A percentile compares a stretch with the other conserved stretches of the same genome.
These are phyloP conservation scores for Solanum sitiens DNA, from an alignment of 257 asterid species.

Conservation along the genomic window DNA sequence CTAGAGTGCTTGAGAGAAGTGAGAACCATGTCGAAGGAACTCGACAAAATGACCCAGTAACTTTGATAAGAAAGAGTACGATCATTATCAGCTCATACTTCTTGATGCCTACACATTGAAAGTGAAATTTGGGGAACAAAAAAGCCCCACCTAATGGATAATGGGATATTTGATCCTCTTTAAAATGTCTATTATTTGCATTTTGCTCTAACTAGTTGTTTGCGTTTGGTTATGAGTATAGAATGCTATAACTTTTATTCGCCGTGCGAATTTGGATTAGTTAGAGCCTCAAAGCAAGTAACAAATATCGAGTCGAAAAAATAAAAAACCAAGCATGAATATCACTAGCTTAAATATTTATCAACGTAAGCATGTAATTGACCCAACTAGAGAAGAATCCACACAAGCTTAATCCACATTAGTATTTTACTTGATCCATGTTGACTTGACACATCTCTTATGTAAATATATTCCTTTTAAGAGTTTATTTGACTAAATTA, in stretches of 20 bases:
- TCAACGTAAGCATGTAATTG: background rate
- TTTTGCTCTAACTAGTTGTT: background rate
- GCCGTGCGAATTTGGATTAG: background rate
- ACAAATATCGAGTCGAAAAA: background rate
- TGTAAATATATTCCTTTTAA: too few species aligned
- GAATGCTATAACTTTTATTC: too few species aligned
- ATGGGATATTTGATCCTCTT: background rate
- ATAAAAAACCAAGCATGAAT: background rate
- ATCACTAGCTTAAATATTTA: background rate
- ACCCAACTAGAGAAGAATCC: background rate
- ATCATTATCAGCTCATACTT: conserved; percentile 39
- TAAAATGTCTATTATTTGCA: background rate
- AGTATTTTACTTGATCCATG: background rate
- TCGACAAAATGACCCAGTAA: background rate
- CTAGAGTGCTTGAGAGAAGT: background rate
- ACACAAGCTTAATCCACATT: background rate
- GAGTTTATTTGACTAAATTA: background rate
- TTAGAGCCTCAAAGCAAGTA: background rate
- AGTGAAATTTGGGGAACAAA: background rate
- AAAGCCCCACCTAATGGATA: background rate
- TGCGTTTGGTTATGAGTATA: background rate
- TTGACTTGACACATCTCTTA: background rate
- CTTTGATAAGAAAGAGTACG: background rate
- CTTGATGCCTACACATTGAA: background rate
- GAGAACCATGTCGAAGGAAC: background rate